Evolutionary conservation across 495 filamentous ascomycete species (phyloP).

Genomic region (Trichoderma orchidacearum): DNA sequence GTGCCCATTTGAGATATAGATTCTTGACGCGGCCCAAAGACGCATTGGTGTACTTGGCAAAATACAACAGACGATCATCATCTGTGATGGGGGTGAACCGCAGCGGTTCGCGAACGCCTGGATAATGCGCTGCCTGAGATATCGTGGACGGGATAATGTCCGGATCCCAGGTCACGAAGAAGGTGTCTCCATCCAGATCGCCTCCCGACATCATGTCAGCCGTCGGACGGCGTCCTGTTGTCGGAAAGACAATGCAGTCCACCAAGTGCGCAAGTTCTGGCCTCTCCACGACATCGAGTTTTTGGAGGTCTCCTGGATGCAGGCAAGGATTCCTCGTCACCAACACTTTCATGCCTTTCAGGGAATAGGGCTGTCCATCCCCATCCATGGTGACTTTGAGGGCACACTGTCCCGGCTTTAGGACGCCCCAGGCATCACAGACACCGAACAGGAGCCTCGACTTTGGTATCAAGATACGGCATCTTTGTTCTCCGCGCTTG

Average conservation of each 20-base stretch:
- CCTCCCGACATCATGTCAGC: constrained; percentile 42
- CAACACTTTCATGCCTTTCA: constrained; percentile 27
- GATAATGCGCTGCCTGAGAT: constrained; percentile 30
- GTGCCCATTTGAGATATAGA: constrained; percentile 37
- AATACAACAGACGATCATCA: constrained; percentile 31
- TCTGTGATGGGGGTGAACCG: constrained; percentile 28
- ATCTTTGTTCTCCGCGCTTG: constrained; percentile 30
- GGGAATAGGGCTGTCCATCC: constrained; percentile 22
- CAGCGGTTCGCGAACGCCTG: constrained; percentile 28
- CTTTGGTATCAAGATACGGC: constrained; percentile 29
- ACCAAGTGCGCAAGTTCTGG: constrained; percentile 28
- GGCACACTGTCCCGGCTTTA: constrained; percentile 31
- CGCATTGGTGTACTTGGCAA: constrained; percentile 31
- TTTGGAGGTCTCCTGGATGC: constrained; percentile 39
- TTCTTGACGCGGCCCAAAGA: constrained; percentile 38
- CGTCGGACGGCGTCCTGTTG: constrained; percentile 27
- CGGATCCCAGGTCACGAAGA: constrained; percentile 38
- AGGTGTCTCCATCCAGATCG: constrained; percentile 38
- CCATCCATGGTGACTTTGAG: constrained; percentile 28
- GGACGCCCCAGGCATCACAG: constrained; percentile 31
- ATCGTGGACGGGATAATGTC: constrained; percentile 31
- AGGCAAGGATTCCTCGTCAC: constrained; percentile 39
- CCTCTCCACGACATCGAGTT: constrained; percentile 29
- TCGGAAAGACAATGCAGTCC: constrained; percentile 40
- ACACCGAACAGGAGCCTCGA: constrained; percentile 35